These are phyloP conservation scores for Tardiomyces digboiensis DNA, from an alignment of 1,139 yeast species.

Conservation along the genomic window DNA sequence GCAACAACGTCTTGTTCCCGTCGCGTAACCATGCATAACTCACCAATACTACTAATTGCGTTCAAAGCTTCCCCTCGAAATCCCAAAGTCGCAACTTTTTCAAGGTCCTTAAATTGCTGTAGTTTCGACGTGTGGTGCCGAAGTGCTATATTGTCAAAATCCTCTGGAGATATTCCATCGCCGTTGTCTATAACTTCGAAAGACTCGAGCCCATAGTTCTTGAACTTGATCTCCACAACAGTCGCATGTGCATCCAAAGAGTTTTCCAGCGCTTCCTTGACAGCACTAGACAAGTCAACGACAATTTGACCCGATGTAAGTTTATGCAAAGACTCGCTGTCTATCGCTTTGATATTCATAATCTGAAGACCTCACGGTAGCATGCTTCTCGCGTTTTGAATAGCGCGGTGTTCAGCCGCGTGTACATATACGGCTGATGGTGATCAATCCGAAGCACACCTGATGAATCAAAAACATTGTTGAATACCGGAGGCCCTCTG, in stretches of 20 bases:
- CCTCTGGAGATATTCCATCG: constrained; percentile 43
- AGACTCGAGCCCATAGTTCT: constrained; percentile 66
- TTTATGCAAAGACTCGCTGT: constrained; percentile 45
- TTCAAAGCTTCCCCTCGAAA: constrained; percentile 25
- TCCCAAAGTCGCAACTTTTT: constrained; percentile 29
- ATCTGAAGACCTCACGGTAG: too few relatives aligned
- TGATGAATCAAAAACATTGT: too few relatives aligned
- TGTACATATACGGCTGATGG: too few relatives aligned
- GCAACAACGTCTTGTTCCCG: constrained; percentile 2
- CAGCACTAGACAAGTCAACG: constrained; percentile 62
- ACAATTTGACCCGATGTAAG: constrained; percentile 94
- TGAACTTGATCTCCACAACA: constrained; percentile 54
- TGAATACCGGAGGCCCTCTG: too few relatives aligned
- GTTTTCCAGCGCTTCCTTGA: constrained; percentile 83
- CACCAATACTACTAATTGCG: constrained; percentile 13
- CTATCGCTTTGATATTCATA: constrained; percentile 29
- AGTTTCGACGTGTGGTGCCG: constrained; percentile 82
- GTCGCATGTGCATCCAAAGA: constrained; percentile 70
- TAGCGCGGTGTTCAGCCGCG: too few relatives aligned
- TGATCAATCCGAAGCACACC: too few relatives aligned
- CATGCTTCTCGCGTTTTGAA: too few relatives aligned
- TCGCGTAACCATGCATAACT: background rate
- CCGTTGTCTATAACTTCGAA: constrained; percentile 46
- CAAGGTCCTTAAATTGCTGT: constrained; percentile 42
- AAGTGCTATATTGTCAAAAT: constrained; percentile 52